phyloP scores from a whole-genome alignment of 805 yeast genomes.

The Lachancea fermentati region DNA sequence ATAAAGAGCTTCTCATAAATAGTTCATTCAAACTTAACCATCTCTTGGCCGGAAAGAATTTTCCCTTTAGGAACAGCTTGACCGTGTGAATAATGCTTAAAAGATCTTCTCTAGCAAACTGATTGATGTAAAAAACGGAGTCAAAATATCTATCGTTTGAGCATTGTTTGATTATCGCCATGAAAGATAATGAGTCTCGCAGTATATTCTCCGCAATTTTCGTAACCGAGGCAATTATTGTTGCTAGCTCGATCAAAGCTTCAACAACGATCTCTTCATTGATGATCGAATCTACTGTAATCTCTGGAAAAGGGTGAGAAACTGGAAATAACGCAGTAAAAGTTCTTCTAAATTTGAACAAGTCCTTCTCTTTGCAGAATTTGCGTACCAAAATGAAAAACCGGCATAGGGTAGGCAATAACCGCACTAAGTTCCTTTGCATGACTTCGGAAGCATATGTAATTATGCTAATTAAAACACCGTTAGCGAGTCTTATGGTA shows the following conservation, averaged over 20 bases:
- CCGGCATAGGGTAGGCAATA: conserved; percentile 49
- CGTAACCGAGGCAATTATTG: conserved; percentile 52
- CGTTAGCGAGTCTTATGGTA: conserved; percentile 52
- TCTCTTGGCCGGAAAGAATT: conserved; percentile 58
- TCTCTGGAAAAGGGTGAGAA: conserved; percentile 54
- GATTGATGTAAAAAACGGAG: conserved; percentile 37
- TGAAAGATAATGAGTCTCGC: conserved; percentile 40
- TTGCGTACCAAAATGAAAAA: conserved; percentile 49
- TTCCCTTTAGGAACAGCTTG: conserved; percentile 46
- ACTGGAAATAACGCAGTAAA: conserved; percentile 68
- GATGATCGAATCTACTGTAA: conserved; percentile 68
- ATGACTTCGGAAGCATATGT: conserved; percentile 37
- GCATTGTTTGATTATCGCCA: conserved; percentile 35
- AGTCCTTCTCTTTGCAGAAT: conserved; percentile 35
- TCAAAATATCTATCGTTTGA: conserved; percentile 38
- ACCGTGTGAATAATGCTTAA: conserved; percentile 42
- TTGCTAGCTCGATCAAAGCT: conserved; percentile 60
- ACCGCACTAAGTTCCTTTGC: conserved; percentile 44
- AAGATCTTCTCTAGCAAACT: conserved; percentile 39
- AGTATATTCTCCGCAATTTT: conserved; percentile 41
- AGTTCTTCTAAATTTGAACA: conserved; percentile 53
- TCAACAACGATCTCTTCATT: conserved; percentile 67
- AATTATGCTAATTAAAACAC: conserved; percentile 49
- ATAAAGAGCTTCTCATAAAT: conserved; percentile 49
- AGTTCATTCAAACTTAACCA: conserved; percentile 69